Evolutionary conservation across 2,329 filamentous ascomycete species (phyloP), one percentile per base, ranked within the genome.

Genomic region (Pseudonectria foliicola): DNA sequence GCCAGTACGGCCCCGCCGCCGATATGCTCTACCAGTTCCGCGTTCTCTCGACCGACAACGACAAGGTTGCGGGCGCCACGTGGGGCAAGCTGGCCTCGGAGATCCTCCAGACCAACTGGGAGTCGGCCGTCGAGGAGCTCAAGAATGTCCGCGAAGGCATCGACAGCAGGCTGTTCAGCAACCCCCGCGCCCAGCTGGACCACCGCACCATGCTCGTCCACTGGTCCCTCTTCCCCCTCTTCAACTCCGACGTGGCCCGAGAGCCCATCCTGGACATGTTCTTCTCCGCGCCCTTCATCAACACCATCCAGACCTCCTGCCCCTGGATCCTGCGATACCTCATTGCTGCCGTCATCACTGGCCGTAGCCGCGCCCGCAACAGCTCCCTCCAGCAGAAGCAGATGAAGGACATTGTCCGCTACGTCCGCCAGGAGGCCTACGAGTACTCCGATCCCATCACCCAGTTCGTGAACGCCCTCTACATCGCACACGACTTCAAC

Each of bases 81-180:
- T 98, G 92, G 92, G 92, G 92, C 63, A 95, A 95, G 71, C 77
- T 98, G 43, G 92, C 90, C 33, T 93, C 82, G 49, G 92, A 98
- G 65, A 96, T 98, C 59, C 76, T 98, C 46, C 87, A 81, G 49
- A 85, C 85, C 49, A 93, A 89, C 73, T 98, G 92, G 92, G 92
- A 96, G 56, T 80, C 78, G 28, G 89, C 86, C 31, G 81, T 94
- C 66, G 87, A 94, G 65, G 88, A 95, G 67, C 71, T 95, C 32
- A 78, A 83, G 56, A 94, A 92, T 65, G 84, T 93, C 44, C 85
- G 87, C 66, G 88, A 95, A 66, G 75, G 72, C 55, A 96, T 98
- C 63, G 92, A 98, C 63, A 86, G 83, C 39, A 86, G 88, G 61
- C 80, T 96, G 44, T 95, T 95, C 76, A 92, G 82, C 75, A 95